A percentile compares a stretch with the other conserved stretches of the same genome.
Conservation (phyloP, 306 rosid genomes). For the Vicia faba region DNA sequence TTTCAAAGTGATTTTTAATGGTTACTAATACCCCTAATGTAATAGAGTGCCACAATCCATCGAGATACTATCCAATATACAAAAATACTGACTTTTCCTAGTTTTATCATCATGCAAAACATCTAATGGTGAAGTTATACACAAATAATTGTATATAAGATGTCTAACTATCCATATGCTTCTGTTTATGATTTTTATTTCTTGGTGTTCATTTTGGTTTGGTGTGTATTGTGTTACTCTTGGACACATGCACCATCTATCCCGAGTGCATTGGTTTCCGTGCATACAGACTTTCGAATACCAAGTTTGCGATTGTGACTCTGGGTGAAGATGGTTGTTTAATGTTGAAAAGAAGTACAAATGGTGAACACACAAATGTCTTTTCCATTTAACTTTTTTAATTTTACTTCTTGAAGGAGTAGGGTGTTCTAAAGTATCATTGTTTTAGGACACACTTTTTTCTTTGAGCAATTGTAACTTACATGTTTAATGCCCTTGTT, state of each 20-base stretch:
- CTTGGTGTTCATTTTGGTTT: conserved; percentile 39
- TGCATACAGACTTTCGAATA: conserved; percentile 77
- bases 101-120: too few species aligned
- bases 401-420: conserved; percentile 15
- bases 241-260: conserved; percentile 79
- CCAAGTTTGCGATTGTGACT: conserved; percentile 82
- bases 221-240: conserved; percentile 55
- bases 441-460: conserved; percentile 32
- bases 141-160: conserved; percentile 12
- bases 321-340: conserved; percentile 93
- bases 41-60: too few species aligned
- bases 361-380: conserved; percentile 45
- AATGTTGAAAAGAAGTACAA: conserved; percentile 78
- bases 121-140: too few species aligned
- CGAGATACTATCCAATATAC: too few species aligned
- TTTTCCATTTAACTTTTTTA: conserved; percentile 12
- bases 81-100: too few species aligned
- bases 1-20: too few species aligned
- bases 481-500: conserved; percentile 37
- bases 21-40: too few species aligned
- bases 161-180: conserved; percentile 23
- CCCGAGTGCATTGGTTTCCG: conserved; percentile 75
- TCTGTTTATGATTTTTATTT: conserved; percentile 31
- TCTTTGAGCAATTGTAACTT: conserved; percentile 35
- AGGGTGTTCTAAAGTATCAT: conserved; percentile 1